Percentiles rank a stretch among this genome's conserved stretches.
Evolutionary conservation across 176 grass and related monocot species (phyloP).

Genomic region (Triticum urartu): DNA sequence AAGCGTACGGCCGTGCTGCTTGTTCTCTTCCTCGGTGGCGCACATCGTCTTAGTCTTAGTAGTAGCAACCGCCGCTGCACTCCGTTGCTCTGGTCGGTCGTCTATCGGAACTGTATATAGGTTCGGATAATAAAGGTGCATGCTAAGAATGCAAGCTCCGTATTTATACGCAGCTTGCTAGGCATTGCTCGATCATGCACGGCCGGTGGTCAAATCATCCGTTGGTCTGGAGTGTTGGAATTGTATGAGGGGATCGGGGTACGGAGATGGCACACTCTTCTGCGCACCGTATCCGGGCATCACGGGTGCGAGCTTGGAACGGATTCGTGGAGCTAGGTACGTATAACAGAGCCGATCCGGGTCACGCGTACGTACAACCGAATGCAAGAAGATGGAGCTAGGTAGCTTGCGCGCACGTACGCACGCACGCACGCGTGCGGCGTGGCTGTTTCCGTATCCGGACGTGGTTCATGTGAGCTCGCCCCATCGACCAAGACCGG

Average conservation of each 20-base stretch:
- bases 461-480: conserved; percentile 45
- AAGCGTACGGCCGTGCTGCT: neutral
- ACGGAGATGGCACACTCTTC: neutral
- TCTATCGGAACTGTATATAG: neutral
- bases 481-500: neutral
- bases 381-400: too few relatives aligned
- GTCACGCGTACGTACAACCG: too few relatives aligned
- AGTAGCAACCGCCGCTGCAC: neutral
- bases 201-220: neutral
- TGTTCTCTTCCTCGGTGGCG: neutral
- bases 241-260: neutral
- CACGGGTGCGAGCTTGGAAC: conserved; percentile 13
- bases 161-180: conserved; percentile 2
- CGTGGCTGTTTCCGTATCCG: neutral
- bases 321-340: too few relatives aligned
- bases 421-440: neutral
- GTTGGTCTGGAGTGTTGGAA: neutral
- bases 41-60: neutral
- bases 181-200: neutral
- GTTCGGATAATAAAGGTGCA: too few relatives aligned
- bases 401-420: neutral
- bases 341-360: too few relatives aligned
- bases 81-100: neutral
- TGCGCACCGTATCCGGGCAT: neutral
- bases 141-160: neutral